A percentile compares a stretch with the other conserved stretches of the same genome.
Evolutionary conservation across 2,329 filamentous ascomycete genomes (phyloP).

Genomic region (Tolypocladium cylindrosporum): DNA sequence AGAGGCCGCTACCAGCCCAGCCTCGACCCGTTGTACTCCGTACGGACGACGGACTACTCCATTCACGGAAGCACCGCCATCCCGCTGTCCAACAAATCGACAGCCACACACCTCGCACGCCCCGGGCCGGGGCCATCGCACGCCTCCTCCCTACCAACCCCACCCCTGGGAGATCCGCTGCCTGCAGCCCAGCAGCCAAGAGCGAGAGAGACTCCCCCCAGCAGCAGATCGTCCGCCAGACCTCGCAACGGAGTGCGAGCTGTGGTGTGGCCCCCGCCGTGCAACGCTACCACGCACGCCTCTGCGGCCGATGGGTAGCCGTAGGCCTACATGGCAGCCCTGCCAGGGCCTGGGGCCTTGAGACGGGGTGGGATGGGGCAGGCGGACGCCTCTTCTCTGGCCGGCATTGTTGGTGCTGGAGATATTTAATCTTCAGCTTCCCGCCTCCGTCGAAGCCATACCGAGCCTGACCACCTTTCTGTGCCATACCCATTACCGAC

Average conservation of each 20-base stretch:
- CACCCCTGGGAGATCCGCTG: not conserved
- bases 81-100: not conserved
- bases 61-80: not conserved
- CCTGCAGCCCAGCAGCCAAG: not conserved
- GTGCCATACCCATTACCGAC: not conserved
- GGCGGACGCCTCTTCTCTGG: slow-evolving; percentile 1
- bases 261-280: slow-evolving; percentile 2
- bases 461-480: slow-evolving; percentile 1
- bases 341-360: not conserved
- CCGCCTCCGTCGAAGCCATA: slow-evolving; percentile 7
- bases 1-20: not conserved
- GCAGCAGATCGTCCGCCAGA: slow-evolving; percentile 2
- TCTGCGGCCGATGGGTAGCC: not conserved
- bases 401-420: slow-evolving; percentile 7
- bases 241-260: not conserved
- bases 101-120: not conserved
- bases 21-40: not conserved
- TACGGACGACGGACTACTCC: not conserved
- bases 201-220: not conserved
- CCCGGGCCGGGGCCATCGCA: not conserved
- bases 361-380: slow-evolving; percentile 1
- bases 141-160: not conserved
- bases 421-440: slow-evolving; percentile 22
- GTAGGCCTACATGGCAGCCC: slow-evolving; percentile 1
- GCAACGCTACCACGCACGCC: slow-evolving; percentile 2